phyloP scores from a whole-genome alignment of 163 green algal genomes.

The Coccomyxa subellipsoidea region DNA sequence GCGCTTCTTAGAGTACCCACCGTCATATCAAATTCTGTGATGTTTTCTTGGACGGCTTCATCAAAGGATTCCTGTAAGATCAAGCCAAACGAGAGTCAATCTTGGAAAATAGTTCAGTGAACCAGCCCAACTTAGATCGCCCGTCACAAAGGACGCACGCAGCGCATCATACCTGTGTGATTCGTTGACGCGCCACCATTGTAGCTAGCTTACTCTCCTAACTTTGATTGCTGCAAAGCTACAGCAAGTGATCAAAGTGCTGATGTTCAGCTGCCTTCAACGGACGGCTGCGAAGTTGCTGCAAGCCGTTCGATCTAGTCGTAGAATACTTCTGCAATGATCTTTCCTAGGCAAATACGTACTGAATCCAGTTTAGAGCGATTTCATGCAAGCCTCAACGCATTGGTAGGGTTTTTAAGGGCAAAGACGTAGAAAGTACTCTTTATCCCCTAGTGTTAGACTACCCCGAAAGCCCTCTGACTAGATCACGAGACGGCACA shows the following conservation, averaged over 20 bases:
- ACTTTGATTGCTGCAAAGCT: not conserved
- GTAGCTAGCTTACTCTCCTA: not conserved
- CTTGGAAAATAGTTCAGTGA: not conserved
- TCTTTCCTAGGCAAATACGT: too few relatives aligned
- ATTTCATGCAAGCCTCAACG: too few relatives aligned
- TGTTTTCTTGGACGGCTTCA: constrained; percentile 75
- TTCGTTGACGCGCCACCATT: not conserved
- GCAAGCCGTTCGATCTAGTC: too few relatives aligned
- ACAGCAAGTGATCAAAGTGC: not conserved
- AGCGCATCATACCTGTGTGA: not conserved
- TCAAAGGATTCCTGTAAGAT: constrained; percentile 74
- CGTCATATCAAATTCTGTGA: constrained; percentile 86
- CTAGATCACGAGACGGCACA: not conserved
- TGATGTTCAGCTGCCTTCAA: not conserved
- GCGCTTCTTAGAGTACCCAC: constrained; percentile 36
- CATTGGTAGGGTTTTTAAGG: too few relatives aligned
- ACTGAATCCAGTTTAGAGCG: too few relatives aligned
- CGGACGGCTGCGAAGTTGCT: too few relatives aligned
- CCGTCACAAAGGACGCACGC: not conserved
- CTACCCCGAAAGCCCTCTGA: not conserved
- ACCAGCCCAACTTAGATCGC: not conserved
- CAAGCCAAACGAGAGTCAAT: not conserved
- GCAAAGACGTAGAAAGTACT: too few relatives aligned
- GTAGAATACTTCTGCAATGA: too few relatives aligned
- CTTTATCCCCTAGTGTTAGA: too few relatives aligned